Base-by-base conservation (phyloP, 2,329 filamentous ascomycete genomes). In the Aspergillus ochraceus region DNA sequence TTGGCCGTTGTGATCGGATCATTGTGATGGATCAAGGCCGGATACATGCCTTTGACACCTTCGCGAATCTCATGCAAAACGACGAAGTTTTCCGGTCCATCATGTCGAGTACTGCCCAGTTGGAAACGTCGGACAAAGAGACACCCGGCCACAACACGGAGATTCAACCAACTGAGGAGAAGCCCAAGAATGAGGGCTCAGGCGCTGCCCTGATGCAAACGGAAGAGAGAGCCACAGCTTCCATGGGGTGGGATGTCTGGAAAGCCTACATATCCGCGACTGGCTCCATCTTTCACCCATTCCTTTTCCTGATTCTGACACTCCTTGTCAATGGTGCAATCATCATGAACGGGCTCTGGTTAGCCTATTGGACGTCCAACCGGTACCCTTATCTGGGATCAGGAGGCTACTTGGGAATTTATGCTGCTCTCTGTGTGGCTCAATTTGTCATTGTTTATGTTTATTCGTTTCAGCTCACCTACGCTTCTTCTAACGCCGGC, bases 291-390 rank as follows among this genome's bases (percentile, higher is more conserved):
- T 88, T 90, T 61, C 89, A 86, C 1, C 67, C 70, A 0, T 84
- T 89, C 0, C 63, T 86, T 10, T 74, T 94, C 4, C 73, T 92
- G 4, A 59, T 86, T 24, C 75, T 92, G 3, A 82, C 96, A 11
- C 73, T 91, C 6, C 70, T 92, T 11, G 88, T 90, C 0, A 92
- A 97, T 71, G 91, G 88, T 9, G 85, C 90, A 62, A 97, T 96
- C 71, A 94, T 98, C 64, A 83, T 86, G 65, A 97, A 92, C 12
- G 93, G 90, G 70, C 78, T 98, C 57, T 98, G 94, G 94, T 84
- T 98, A 1, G 95, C 92, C 0, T 98, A 88, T 79, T 98, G 94
- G 94, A 96, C 91, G 0, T 91, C 90, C 0, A 77, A 92, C 73
- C 88, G 90, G 71, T 97, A 89, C 66, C 66, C 67, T 6, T 79